Base-by-base conservation (phyloP, 108 stramenopile genomes). In the Skeletonema costatum region DNA sequence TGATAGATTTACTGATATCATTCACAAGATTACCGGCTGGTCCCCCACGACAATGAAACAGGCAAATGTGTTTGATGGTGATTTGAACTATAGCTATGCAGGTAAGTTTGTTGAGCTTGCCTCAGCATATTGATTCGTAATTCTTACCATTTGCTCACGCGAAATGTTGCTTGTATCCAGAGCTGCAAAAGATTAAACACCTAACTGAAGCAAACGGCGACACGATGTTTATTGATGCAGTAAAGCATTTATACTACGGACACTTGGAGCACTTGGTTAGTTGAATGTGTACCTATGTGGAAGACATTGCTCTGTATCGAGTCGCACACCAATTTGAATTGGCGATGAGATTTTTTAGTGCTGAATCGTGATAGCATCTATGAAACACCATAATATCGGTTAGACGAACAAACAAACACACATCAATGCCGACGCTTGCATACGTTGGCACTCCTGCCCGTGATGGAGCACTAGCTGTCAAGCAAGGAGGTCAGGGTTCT, bases 161-260 rank as follows among this genome's bases (percentile, higher is more conserved):
- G 4, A 5, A 35, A 35, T 35, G 5, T 35, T 35, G 39, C 25
- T 25, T 36, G 25, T 25, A 1, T 9, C 25, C 7, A 56, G 53
- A 56, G 19, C 53, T 56, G 2, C 53, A 56, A 56, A 77, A 71
- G 71, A 67, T 83, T 32, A 73, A 76, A 56, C 29, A 44, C 16
- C 65, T 83, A 44, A 83, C 76, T 2, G 82, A 77, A 41, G 72
- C 32, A 58, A 83, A 83, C 60, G 82, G 82, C 5, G 82, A 77
- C 63, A 76, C 77, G 11, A 21, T 59, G 59, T 83, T 83, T 70
- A 74, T 83, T 60, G 82, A 83, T 74, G 82, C 82, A 41, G 82
- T 83, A 58, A 83, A 53, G 30, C 82, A 83, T 70, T 17, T 83
- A 17, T 83, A 83, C 62, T 41, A 41, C 39, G 10, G 10, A 11